These are phyloP conservation scores for Fusarium verrucosum DNA, from an alignment of 2,329 filamentous ascomycete genomes.

Conservation along the genomic window DNA sequence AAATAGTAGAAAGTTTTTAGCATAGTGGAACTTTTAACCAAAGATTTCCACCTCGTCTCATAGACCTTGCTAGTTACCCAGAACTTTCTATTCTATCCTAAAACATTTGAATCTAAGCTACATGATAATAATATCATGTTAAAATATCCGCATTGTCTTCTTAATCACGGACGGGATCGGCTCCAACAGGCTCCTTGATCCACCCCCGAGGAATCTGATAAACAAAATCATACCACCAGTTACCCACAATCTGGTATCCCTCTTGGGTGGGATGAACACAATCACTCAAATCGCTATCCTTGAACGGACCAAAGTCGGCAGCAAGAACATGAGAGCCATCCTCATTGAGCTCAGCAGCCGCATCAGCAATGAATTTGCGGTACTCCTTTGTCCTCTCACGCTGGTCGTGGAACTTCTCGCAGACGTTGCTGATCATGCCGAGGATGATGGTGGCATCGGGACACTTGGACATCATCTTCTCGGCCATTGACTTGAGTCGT, in stretches of 20 bases:
- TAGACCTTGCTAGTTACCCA: no score
- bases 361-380: slow-evolving; percentile 41
- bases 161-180: background rate
- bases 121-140: no score
- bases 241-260: slow-evolving; percentile 46
- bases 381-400: slow-evolving; percentile 38
- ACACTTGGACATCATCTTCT: slow-evolving; percentile 44
- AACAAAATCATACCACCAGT: slow-evolving; percentile 51
- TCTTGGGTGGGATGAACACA: slow-evolving; percentile 49
- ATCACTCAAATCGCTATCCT: slow-evolving; percentile 36
- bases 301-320: slow-evolving; percentile 42
- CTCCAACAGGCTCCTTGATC: slow-evolving; percentile 24
- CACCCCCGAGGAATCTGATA: slow-evolving; percentile 47
- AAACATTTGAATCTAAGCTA: no score
- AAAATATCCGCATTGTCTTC: no score
- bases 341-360: background rate
- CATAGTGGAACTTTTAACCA: no score
- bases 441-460: slow-evolving; percentile 49
- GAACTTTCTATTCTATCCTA: no score
- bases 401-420: slow-evolving; percentile 27
- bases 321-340: slow-evolving; percentile 44
- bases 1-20: no score
- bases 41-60: no score
- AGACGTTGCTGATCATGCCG: slow-evolving; percentile 48
- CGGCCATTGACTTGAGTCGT: slow-evolving; percentile 45